phyloP scores from a whole-genome alignment of 73 alveolate genomes.

The Paramecium sonneborni region DNA sequence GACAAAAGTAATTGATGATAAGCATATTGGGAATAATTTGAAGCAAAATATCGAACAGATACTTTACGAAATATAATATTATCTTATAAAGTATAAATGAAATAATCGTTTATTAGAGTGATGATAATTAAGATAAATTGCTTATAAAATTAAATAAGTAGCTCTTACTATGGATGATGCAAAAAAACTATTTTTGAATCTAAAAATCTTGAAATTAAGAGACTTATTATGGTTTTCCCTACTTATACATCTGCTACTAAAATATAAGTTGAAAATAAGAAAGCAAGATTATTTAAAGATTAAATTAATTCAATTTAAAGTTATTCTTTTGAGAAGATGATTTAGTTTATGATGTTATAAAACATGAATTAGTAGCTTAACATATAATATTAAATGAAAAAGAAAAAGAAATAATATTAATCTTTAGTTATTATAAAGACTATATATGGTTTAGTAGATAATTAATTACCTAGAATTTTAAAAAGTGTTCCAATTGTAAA shows the following conservation, averaged over 20 bases:
- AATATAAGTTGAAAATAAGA: background rate
- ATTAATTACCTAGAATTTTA: conserved; percentile 41
- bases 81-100: background rate
- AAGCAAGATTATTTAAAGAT: background rate
- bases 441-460: background rate
- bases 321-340: conserved; percentile 19
- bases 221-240: background rate
- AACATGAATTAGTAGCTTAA: conserved; percentile 53
- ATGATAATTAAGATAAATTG: background rate
- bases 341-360: conserved; percentile 29
- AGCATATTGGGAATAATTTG: conserved; percentile 15
- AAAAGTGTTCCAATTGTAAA: background rate
- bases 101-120: background rate
- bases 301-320: background rate
- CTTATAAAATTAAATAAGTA: background rate
- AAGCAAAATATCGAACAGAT: conserved; percentile 6
- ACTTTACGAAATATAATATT: background rate
- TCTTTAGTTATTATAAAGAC: background rate
- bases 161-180: background rate
- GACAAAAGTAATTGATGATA: background rate
- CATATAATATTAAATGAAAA: background rate
- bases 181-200: background rate
- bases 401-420: conserved; percentile 11
- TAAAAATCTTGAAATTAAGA: background rate
- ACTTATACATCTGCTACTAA: conserved; percentile 7